Percentiles rank a stretch among this genome's conserved stretches.
Conservation (phyloP, 257 asterid species). For the Solanum pinnatisectum region DNA sequence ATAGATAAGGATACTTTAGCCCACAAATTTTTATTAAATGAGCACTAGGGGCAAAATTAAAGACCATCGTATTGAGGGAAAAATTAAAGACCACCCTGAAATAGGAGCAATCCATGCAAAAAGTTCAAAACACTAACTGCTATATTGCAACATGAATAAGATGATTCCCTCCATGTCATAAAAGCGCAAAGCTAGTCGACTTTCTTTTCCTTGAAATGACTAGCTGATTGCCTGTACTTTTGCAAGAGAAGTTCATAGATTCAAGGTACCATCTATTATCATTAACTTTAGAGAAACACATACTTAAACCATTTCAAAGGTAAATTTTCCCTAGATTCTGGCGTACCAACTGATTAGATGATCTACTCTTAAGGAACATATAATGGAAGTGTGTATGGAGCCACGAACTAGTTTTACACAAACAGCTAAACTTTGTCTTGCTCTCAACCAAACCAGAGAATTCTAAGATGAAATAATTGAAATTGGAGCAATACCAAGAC, state of each 20-base stretch:
- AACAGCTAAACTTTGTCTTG: not conserved
- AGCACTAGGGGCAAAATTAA: not conserved
- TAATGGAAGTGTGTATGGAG: not conserved
- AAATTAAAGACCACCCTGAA: not conserved
- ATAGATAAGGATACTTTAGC: not conserved
- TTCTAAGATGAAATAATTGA: not conserved
- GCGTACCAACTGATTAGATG: not conserved
- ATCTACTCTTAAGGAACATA: not conserved
- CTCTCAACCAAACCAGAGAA: not conserved
- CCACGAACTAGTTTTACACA: not conserved
- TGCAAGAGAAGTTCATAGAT: not conserved
- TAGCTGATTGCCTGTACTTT: not conserved
- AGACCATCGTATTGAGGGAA: not conserved
- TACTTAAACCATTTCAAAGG: not conserved
- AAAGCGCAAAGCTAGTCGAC: not conserved
- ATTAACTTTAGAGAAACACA: not conserved
- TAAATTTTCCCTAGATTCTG: not conserved
- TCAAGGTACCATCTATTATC: not conserved
- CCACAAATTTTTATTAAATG: not conserved
- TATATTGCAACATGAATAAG: not conserved
- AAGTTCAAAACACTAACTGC: not conserved
- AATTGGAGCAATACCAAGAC: not conserved
- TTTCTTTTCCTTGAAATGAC: not conserved
- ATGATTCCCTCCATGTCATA: not conserved
- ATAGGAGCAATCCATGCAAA: not conserved